Base-by-base conservation (phyloP, 2,329 filamentous ascomycete species). In the Ophiostoma triangulosporum region DNA sequence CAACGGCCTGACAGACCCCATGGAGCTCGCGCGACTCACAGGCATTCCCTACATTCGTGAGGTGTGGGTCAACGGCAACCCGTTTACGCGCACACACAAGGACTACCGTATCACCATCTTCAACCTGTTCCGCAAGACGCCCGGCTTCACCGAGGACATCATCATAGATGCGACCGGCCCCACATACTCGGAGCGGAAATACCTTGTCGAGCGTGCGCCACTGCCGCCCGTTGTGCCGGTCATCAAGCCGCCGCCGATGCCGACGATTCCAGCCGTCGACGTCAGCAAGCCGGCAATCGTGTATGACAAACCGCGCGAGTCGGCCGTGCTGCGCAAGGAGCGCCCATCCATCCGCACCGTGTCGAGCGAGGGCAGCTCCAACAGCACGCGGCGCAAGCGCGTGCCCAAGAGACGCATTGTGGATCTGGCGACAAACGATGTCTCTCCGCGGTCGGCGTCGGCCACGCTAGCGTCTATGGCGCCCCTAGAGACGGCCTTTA, bases 1-100 rank as follows among this genome's bases (percentile, higher is more conserved):
- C 63, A 98, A 98, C 68, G 81, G 79, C 55, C 70, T 98, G 51
- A 84, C 83, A n/a, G 93, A 98, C 64, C 91, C 91, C 0, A 87
- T 83, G 53, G 93, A 98, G 67, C 72, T 96, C 57, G 91, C 90
- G 48, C 80, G 93, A 55, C 73, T 98, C 55, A 96, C 91, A 1
- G 84, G 85, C 51, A 89, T 96, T 51, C 90, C 93, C 26, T 87
- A 96, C 52, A 85, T 98, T 59, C 83, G 83, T 56, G 91, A 97
- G 66, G 83, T 98, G 31, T 98, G 90, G 77, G 85, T 98, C 15
- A 80, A 86, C 57, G 88, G 88, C 22, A 98, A 98, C 62, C 88
- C 90, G 0, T 96, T 97, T 62, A 86, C 85, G 43, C 88, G 86
- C 61, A 90, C 88, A 1, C 88, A 96, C 64, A 77, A 83, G 56